Conservation (phyloP, 2,329 filamentous ascomycete species). For the Botrytis porri region DNA sequence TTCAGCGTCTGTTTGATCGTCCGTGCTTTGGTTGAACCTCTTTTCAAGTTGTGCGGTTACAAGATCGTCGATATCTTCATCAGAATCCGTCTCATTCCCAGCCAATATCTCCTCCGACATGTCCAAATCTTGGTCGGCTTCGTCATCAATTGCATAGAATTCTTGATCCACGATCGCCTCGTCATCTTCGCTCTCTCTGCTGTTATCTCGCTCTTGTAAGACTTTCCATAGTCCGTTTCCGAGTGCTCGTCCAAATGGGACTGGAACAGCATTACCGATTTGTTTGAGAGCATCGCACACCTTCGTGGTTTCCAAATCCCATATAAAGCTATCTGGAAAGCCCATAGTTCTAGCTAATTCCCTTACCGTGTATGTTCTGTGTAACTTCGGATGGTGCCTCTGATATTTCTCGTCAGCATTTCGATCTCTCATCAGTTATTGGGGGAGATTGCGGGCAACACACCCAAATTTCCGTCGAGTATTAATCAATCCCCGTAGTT, state of each 20-base stretch:
- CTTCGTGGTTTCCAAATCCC: slow-evolving; percentile 15
- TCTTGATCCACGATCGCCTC: background rate
- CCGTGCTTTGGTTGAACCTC: background rate
- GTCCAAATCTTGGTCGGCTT: background rate
- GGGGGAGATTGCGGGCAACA: background rate
- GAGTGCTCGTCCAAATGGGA: slow-evolving; percentile 3
- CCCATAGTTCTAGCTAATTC: slow-evolving; percentile 25
- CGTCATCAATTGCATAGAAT: background rate
- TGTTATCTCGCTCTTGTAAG: background rate
- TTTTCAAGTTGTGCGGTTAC: background rate
- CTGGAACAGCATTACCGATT: slow-evolving; percentile 16
- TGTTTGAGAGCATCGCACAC: slow-evolving; percentile 13
- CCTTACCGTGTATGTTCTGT: slow-evolving; percentile 21
- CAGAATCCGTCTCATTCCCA: background rate
- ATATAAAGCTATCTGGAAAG: slow-evolving; percentile 25
- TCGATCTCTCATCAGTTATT: background rate
- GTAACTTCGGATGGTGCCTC: slow-evolving; percentile 23
- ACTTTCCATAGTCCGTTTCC: slow-evolving; percentile 5
- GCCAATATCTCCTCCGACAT: fast-evolving
- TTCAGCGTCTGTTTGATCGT: background rate
- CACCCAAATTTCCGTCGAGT: background rate
- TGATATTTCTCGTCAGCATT: slow-evolving; percentile 6
- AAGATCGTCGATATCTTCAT: background rate
- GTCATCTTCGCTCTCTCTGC: background rate
- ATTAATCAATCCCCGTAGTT: background rate